These are phyloP conservation scores for Mortierella sp. DNA, from an alignment of 371 early-diverging fungal species.

Conservation along the genomic window DNA sequence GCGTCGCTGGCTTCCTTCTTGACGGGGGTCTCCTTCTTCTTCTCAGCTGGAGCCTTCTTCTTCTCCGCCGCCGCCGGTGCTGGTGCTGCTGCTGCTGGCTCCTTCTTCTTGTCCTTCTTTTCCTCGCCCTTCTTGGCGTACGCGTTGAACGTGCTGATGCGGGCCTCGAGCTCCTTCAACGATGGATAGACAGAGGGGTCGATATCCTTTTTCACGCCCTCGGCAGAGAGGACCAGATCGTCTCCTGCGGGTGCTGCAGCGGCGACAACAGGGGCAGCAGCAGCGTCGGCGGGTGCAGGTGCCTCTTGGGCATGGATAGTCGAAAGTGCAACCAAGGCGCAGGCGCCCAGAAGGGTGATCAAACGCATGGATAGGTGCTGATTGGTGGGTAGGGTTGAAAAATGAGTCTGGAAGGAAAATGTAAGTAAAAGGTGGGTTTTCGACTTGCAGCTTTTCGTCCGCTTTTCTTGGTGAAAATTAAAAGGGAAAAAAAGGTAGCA, in stretches of 20 bases:
- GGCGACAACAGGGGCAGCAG: not conserved
- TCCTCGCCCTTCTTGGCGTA: slow-evolving; percentile 12
- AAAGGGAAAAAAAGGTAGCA: not conserved
- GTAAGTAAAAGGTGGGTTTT: not conserved
- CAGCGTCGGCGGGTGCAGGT: not conserved
- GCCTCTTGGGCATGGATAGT: slow-evolving; percentile 28
- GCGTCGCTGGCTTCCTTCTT: not conserved
- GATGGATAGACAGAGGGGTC: slow-evolving; percentile 32
- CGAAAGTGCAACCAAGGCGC: slow-evolving; percentile 30
- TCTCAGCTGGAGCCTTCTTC: not conserved
- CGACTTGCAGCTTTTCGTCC: too few relatives aligned
- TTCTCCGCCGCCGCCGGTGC: not conserved
- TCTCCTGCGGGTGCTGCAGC: not conserved
- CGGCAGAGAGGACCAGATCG: not conserved
- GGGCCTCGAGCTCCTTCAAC: slow-evolving; percentile 30
- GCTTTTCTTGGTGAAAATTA: too few relatives aligned
- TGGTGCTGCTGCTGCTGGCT: not conserved
- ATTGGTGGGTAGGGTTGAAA: not conserved
- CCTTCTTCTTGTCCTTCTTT: not conserved
- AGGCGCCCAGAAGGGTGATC: slow-evolving; percentile 36
- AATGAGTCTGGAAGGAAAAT: not conserved
- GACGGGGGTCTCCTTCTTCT: not conserved
- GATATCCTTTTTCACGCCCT: slow-evolving; percentile 13
- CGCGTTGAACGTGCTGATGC: slow-evolving; percentile 20
- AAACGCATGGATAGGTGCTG: slow-evolving; percentile 26